phyloP scores from a whole-genome alignment of 257 asterid genomes.

The Petunia secreta region DNA sequence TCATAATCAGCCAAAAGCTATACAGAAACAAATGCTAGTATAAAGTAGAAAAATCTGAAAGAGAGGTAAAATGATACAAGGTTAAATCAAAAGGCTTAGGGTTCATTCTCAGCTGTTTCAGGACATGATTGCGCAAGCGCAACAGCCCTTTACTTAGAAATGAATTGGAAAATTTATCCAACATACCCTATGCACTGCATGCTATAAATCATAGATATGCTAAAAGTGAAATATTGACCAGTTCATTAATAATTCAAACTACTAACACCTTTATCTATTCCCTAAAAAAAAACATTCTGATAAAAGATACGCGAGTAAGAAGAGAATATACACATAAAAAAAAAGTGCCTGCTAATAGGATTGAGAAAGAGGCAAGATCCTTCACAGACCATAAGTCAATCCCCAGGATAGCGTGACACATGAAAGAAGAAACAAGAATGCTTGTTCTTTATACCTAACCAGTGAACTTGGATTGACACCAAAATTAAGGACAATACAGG shows the following conservation, averaged over 20 bases:
- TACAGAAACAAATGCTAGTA: not conserved
- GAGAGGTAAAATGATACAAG: not conserved
- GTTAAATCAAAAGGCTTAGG: not conserved
- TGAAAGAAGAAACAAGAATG: not conserved
- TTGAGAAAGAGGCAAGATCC: not conserved
- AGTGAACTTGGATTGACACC: not conserved
- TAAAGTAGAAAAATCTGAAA: not conserved
- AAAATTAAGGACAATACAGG: not conserved
- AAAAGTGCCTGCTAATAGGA: not conserved
- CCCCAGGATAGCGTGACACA: constrained; percentile 1
- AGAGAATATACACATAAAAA: not conserved
- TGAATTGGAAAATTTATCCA: not conserved
- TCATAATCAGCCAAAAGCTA: not conserved
- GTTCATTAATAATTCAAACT: not conserved
- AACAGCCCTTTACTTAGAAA: not conserved
- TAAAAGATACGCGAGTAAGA: not conserved
- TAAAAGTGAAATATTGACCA: not conserved
- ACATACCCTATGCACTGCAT: not conserved
- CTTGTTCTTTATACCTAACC: not conserved
- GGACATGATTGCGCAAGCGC: not conserved
- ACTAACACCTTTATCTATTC: not conserved
- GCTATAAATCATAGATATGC: not conserved
- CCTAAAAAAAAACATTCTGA: not conserved
- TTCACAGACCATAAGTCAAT: not conserved
- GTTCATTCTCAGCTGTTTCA: not conserved